Conservation (phyloP, 768 basidiomycete genomes). For the Paxillus involutus region DNA sequence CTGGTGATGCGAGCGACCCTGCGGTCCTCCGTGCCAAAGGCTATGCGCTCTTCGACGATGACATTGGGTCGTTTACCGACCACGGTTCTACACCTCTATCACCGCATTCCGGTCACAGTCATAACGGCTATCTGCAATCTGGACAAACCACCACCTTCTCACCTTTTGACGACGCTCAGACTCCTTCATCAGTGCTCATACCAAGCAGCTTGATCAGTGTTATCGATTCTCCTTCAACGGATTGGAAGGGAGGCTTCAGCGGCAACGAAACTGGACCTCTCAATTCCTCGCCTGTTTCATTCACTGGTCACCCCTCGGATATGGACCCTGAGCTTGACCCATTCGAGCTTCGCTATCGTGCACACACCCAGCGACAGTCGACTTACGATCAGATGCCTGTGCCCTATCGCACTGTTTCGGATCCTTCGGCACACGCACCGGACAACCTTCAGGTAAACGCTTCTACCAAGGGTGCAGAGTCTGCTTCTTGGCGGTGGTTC, state of each 20-base stretch:
- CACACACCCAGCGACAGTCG: slow-evolving; percentile 11
- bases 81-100: slow-evolving; percentile 17
- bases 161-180: slow-evolving; percentile 48
- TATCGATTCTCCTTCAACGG: slow-evolving; percentile 54
- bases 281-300: slow-evolving; percentile 43
- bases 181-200: slow-evolving; percentile 49
- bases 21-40: slow-evolving; percentile 34
- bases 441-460: slow-evolving; percentile 13
- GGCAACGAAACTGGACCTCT: slow-evolving; percentile 22
- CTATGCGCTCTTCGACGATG: slow-evolving; percentile 42
- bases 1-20: slow-evolving; percentile 9
- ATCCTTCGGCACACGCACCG: slow-evolving; percentile 26
- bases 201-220: slow-evolving; percentile 49
- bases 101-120: slow-evolving; percentile 9
- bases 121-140: slow-evolving; percentile 14
- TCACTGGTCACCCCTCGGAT: slow-evolving; percentile 29
- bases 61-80: slow-evolving; percentile 32
- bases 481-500: slow-evolving; percentile 48
- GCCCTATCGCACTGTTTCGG: slow-evolving; percentile 35
- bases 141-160: slow-evolving; percentile 40
- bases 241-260: slow-evolving; percentile 41
- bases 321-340: slow-evolving; percentile 42
- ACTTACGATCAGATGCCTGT: slow-evolving; percentile 23
- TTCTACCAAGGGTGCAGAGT: slow-evolving; percentile 16
- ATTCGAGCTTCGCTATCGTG: slow-evolving; percentile 43